Evolutionary conservation across 1,284 basidiomycete genomes (phyloP), one percentile per base, ranked within the genome.

Genomic region (Tylopilus sp.): DNA sequence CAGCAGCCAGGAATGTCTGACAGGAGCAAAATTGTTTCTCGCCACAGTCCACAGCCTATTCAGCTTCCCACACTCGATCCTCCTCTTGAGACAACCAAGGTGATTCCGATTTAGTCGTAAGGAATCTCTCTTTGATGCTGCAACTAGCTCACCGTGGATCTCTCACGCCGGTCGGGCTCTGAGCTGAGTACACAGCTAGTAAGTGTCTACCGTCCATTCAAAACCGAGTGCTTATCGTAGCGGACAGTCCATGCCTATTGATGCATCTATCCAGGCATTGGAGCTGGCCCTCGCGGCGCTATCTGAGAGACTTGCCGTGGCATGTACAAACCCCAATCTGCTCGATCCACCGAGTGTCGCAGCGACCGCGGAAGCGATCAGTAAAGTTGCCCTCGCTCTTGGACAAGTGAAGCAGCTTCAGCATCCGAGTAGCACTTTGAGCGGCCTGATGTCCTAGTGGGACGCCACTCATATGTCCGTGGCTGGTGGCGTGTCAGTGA

Each of bases 301-400:
- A 33, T 80, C 84, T 2, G 63, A 74, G 31, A 76, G 76, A 59
- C 63, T 89, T 41, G 65, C 69, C 21, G 58, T 66, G 21, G 66
- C 80, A 18, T 72, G 80, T 6, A 64, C 65, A 28, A 69, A 65
- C 38, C 57, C 71, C 7, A 56, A 56, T 41, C 52, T 67, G 26
- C 38, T 77, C 44, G 82, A 88, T 58, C 72, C 75, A 20, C 49
- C 59, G 17, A 69, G 75, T 15, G 77, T 90, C 46, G 77, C 74
- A 24, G 69, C 73, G 41, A 81, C 78, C 4, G 85, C 86, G n/a
- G 84, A 88, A 53, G 79, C 84, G 2, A 85, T 90, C 40, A 66
- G 71, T 40, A 85, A 82, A 61, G 80, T 85, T 12, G 74, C 80
- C 3, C 75, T 80, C 55, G 85, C 86, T 10, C 68, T 89, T 50